Percentiles rank a stretch among this genome's conserved stretches.
Conservation (phyloP, 768 basidiomycete genomes). For the Suillus ampliporus region DNA sequence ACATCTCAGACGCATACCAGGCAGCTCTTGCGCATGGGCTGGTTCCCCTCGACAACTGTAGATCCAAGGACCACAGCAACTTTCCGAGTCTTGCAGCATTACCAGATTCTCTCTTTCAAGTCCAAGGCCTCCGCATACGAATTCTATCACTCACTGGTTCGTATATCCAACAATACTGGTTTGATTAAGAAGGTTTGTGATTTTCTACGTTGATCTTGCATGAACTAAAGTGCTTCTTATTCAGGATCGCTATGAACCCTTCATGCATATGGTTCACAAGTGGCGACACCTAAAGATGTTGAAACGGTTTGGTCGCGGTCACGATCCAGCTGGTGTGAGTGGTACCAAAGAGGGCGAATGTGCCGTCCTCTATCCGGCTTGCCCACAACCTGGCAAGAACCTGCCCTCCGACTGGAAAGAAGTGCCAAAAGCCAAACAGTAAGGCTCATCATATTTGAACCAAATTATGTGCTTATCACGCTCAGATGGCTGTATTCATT, state of each 20-base stretch:
- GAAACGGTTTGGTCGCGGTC: conserved; percentile 15
- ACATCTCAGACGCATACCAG: conserved; percentile 10
- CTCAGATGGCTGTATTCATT: conserved; percentile 34
- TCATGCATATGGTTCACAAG: conserved; percentile 25
- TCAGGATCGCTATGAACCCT: conserved; percentile 23
- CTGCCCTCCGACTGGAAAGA: conserved; percentile 11
- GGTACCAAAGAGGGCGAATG: conserved; percentile 7
- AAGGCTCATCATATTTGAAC: neutral
- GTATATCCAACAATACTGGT: conserved; percentile 34
- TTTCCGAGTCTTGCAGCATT: conserved; percentile 24
- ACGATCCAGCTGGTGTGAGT: neutral
- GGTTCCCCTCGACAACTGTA: conserved; percentile 15
- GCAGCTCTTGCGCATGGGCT: conserved; percentile 17
- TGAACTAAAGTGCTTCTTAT: neutral
- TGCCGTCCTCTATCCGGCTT: conserved; percentile 4
- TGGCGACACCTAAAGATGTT: conserved; percentile 25
- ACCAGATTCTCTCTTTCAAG: conserved; percentile 35
- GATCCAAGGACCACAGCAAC: neutral
- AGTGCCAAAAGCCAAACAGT: neutral
- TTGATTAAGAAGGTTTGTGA: conserved; percentile 4
- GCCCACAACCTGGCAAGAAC: conserved; percentile 15
- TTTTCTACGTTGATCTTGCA: neutral
- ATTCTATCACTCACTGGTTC: conserved; percentile 29
- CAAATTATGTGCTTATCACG: neutral
- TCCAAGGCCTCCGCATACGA: conserved; percentile 35